Evolutionary conservation across 2,329 filamentous ascomycete species (phyloP).

Genomic region (Penicillium brevicompactum): DNA sequence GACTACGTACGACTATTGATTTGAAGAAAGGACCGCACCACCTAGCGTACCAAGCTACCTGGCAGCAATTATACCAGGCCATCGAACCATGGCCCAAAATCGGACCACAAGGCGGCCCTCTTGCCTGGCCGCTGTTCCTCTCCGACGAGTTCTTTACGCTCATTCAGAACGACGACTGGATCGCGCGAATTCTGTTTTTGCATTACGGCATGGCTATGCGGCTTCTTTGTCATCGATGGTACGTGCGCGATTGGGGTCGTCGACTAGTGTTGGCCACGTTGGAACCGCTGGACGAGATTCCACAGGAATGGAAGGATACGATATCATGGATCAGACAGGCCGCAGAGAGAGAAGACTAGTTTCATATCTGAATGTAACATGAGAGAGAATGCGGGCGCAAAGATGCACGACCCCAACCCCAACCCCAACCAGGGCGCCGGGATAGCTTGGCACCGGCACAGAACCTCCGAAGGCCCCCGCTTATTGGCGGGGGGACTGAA

Average conservation of each 20-base stretch:
- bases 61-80: slow-evolving; percentile 28
- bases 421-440: neutral
- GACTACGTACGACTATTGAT: slow-evolving; percentile 22
- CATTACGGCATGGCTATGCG: slow-evolving; percentile 35
- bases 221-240: slow-evolving; percentile 36
- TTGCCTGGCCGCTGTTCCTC: slow-evolving; percentile 35
- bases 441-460: too few species aligned
- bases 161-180: slow-evolving; percentile 33
- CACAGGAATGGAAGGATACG: slow-evolving; percentile 28
- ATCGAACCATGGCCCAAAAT: slow-evolving; percentile 33
- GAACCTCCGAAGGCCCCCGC: too few species aligned
- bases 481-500: neutral
- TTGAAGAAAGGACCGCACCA: slow-evolving; percentile 12
- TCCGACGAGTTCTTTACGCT: slow-evolving; percentile 27
- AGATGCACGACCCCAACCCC: too few species aligned
- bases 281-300: slow-evolving; percentile 28
- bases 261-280: slow-evolving; percentile 32
- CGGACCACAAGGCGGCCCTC: slow-evolving; percentile 30
- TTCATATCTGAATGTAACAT: neutral
- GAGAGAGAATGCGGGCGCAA: too few species aligned
- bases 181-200: slow-evolving; percentile 33
- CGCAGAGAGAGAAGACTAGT: slow-evolving; percentile 20
- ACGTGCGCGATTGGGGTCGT: slow-evolving; percentile 34
- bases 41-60: slow-evolving; percentile 25
- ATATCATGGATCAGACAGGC: slow-evolving; percentile 31